Evolutionary conservation across 257 asterid species (phyloP).

Genomic region (Osmanthus fragrans): DNA sequence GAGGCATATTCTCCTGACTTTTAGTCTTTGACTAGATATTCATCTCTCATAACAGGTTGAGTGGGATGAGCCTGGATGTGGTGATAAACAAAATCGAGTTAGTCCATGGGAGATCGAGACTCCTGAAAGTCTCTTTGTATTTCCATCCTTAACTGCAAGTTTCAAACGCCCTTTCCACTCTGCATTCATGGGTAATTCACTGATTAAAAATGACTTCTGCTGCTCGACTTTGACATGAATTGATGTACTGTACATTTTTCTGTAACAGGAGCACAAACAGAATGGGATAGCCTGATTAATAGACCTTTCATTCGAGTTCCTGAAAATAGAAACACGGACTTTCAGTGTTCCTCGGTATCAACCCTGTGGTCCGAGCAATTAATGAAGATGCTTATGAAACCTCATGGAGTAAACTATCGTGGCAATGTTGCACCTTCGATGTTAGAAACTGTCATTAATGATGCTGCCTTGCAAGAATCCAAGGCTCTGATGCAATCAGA

Average conservation of each 20-base stretch:
- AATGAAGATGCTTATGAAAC: constrained; percentile 65
- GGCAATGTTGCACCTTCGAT: constrained; percentile 32
- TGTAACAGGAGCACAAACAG: constrained; percentile 61
- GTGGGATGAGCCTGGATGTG: constrained; percentile 98
- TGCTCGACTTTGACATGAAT: not conserved
- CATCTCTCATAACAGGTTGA: constrained; percentile 56
- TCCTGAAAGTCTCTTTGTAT: constrained; percentile 93
- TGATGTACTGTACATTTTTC: constrained; percentile 4
- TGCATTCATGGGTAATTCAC: constrained; percentile 53
- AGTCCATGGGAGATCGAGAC: constrained; percentile 98
- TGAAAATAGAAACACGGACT: constrained; percentile 37
- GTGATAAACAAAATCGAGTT: constrained; percentile 82
- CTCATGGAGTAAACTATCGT: constrained; percentile 40
- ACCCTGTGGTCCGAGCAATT: constrained; percentile 87
- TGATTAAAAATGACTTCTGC: not conserved
- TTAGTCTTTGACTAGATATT: not conserved
- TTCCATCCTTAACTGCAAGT: constrained; percentile 80
- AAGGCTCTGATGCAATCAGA: constrained; percentile 30
- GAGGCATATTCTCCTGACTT: not conserved
- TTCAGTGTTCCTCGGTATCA: constrained; percentile 52
- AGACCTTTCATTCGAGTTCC: constrained; percentile 62
- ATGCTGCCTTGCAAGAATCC: constrained; percentile 34
- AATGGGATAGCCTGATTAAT: constrained; percentile 60
- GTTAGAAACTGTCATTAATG: constrained; percentile 38
- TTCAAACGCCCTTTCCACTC: constrained; percentile 88